Conservation (phyloP, 1,139 yeast species). For the Candida gigantensis region DNA sequence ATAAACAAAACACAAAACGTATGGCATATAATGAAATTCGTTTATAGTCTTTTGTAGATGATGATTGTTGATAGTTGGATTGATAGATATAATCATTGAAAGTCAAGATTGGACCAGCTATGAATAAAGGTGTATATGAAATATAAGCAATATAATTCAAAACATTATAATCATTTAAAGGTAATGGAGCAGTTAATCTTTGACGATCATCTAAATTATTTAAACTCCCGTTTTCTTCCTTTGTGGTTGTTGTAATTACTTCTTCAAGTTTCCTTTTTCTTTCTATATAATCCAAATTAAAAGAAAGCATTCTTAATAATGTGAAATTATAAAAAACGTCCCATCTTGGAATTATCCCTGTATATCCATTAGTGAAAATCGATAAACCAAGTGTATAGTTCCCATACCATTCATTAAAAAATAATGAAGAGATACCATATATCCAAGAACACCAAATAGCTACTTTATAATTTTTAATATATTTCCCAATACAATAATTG, state of each 20-base stretch:
- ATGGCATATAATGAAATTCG: constrained; percentile 63
- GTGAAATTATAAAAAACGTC: constrained; percentile 94
- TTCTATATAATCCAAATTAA: constrained; percentile 72
- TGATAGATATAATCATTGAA: constrained; percentile 91
- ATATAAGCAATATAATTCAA: constrained; percentile 73
- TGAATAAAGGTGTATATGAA: constrained; percentile 83
- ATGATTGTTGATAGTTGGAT: constrained; percentile 40
- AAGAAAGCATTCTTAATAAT: constrained; percentile 79
- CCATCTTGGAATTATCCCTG: constrained; percentile 87
- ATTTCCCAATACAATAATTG: constrained; percentile 55
- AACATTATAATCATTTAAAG: constrained; percentile 57
- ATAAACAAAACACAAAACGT: constrained; percentile 68
- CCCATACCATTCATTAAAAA: constrained; percentile 71
- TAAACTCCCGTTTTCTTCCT: constrained; percentile 17
- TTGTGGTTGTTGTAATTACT: constrained; percentile 15
- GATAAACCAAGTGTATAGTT: constrained; percentile 53
- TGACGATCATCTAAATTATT: constrained; percentile 56
- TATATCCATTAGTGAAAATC: constrained; percentile 56
- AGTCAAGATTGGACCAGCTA: constrained; percentile 93
- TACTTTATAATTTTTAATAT: constrained; percentile 27
- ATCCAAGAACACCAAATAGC: constrained; percentile 60
- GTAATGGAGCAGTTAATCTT: constrained; percentile 67
- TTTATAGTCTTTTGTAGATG: constrained; percentile 44
- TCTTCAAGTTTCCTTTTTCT: constrained; percentile 27
- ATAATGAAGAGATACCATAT: constrained; percentile 74